Evolutionary conservation across 139 green algal species (phyloP), one percentile per base, ranked within the genome.

Genomic region (Chlorokybus atmophyticus): DNA sequence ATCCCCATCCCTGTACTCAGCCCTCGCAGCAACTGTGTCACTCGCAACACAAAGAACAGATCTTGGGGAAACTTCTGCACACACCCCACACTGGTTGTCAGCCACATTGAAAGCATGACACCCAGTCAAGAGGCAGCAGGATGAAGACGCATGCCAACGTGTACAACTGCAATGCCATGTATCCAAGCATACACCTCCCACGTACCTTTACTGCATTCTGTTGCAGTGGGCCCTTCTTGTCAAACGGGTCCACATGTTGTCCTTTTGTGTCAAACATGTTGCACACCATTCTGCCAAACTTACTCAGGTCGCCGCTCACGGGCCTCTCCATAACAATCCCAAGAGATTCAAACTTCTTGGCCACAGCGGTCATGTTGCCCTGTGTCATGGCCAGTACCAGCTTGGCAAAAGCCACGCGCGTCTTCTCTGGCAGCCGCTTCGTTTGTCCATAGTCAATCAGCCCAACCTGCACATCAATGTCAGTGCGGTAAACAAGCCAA

Each of bases 371-470:
- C 10, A 44, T 44, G 14, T 10, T 44, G 35, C 35, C 35, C 10
- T 10, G 35, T 44, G 35, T 10, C 35, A 44, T 14, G 10, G 35
- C 77, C 19, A 90, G 52, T 19, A 95, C 53, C 17, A 95, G 74
- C 31, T 64, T 28, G 5, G 87, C 87, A 55, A 94, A 87, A 7
- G 65, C 72, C 17, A 60, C 39, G 25, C 80, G 62, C 40, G 86
- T 61, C 4, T 57, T 7, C 6, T 84, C 66, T 0, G 75, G 67
- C 55, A 96, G 79, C 64, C 87, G 79, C 82, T 96, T 96, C 32
- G 67, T 82, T 78, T 96, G 88, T 0, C 88, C 88, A 60, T 93
- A 96, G 55, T 96, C 88, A 28, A 96, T 75, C 57, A 96, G 68
- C 0, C 80, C 88, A 1, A 95, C 76, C 60, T 68, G 60, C 29